Base-by-base conservation (phyloP, 345 rosid species). In the Aegle marmelos region DNA sequence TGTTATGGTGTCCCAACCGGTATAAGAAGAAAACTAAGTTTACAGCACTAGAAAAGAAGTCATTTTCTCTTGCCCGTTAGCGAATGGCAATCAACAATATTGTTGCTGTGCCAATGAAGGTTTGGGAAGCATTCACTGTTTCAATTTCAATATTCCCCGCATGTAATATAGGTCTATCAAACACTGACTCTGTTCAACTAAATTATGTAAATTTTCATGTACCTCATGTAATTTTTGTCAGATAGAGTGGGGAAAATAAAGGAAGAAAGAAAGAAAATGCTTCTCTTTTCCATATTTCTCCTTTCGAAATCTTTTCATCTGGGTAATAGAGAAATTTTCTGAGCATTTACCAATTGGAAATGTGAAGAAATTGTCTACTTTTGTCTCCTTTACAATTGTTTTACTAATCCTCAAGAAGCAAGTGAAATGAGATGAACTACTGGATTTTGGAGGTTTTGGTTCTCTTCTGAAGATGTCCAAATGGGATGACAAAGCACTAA, bases 1-100 rank as follows among this genome's bases (percentile, higher is more conserved):
- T 95, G 99, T 72, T 93, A 95, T 61, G 99, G 99, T 31, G 96
- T 95, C 67, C 97, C 98, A 5, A 95, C 98, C 4, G 90, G 94
- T 66, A 95, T 95, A 64, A 78, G 84, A 31, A 88, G 84, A 76
- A 93, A 89, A 84, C 73, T 76, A 72, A 84, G 73, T 77, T 79
- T 77, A 81, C 80, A 22, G 76, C 76, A 66, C 45, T 30, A 41
- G 57, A 53, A 53, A 53, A 17, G 22, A 17, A 17, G 9, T 39
- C 31, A 24, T 22, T 69, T 45, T 69, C 10, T 7, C 2, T 25
- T 14, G 10, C 9, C 21, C 0, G 4, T 41, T 45, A 2, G 73
- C 34, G 27, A 14, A 13, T 68, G 6, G 59, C 34, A 45, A 14
- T 41, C n/a, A 45, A 41, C 30, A 45, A 25, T 16, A 48, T 31